Conservation (phyloP, 2,329 filamentous ascomycete genomes). For the Ceratocystis lukuohia region DNA sequence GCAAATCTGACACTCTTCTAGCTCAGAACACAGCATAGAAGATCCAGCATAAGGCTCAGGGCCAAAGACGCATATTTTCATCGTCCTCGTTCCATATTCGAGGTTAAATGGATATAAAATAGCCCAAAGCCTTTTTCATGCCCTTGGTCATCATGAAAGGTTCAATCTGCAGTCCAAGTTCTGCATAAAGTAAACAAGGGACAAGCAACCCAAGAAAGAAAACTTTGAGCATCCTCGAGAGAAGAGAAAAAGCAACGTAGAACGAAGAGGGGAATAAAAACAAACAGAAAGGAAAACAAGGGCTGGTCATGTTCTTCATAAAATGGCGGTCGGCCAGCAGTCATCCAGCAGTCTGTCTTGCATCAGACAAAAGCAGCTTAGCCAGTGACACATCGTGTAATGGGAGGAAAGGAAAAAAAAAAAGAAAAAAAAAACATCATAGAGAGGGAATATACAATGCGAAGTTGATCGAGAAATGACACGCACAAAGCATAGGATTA, state of each 20-base stretch:
- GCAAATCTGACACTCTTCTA: too few species aligned
- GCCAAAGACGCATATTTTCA: not conserved
- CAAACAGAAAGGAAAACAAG: slow-evolving; percentile 19
- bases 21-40: not conserved
- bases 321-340: not conserved
- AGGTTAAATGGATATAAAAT: not conserved
- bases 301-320: slow-evolving; percentile 6
- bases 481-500: not conserved
- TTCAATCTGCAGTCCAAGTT: too few species aligned
- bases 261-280: slow-evolving; percentile 9
- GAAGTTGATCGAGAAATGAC: not conserved
- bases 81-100: not conserved
- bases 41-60: not conserved
- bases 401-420: not conserved
- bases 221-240: not conserved
- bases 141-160: too few species aligned
- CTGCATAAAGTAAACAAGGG: not conserved
- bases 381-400: not conserved
- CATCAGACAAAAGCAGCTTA: not conserved
- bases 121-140: not conserved
- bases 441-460: not conserved
- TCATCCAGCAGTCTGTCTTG: not conserved
- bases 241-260: not conserved
- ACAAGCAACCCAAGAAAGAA: not conserved
- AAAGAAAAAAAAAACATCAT: not conserved